Evolutionary conservation across 768 basidiomycete genomes (phyloP), one percentile per base, ranked within the genome.

Genomic region (Suillus tomentosus): DNA sequence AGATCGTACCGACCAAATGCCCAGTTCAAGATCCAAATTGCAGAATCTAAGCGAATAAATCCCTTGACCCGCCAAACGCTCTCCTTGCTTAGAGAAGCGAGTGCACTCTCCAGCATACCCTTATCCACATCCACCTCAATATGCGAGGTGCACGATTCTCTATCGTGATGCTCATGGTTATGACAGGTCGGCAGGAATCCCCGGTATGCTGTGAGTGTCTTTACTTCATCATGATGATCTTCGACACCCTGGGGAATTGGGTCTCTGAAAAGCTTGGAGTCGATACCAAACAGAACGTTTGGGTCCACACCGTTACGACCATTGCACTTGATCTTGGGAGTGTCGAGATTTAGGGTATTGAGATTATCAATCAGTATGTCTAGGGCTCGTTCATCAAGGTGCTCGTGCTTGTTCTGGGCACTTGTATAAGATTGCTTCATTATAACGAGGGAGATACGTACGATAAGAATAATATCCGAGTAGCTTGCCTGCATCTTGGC

Each of bases 401-500:
- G 85, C 68, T 96, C 94, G 88, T 91, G 94, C 82, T 98, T 97
- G 69, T 95, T 96, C 88, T 94, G 70, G 11, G 9, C 14, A 40
- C 27, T 47, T 31, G 39, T 2, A 42, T 63, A 37, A 69, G 65
- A 39, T 67, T 36, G 67, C 37, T n/a, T n/a, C 24, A 51, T 40
- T 37, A n/a, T 31, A 61, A 64, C 27, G n/a, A 37, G 34, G 42
- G 37, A 31, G 22, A 5, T 14, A 81, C 88, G 64, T 65, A 92
- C 92, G 61, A 98, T 85, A 36, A 98, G 79, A 63, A 98, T 86
- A 45, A 96, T 82, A 73, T 98, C 96, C 3, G 95, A 95, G 74
- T 96, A 98, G 71, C 90, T 91, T n/a, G 96, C 92, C 79, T 94
- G 89, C 89, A 96, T 94, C 73, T 87, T 92, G 24, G 95, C 95